Evolutionary conservation across 2,329 filamentous ascomycete species (phyloP).

Genomic region (Alternaria tenuissima): DNA sequence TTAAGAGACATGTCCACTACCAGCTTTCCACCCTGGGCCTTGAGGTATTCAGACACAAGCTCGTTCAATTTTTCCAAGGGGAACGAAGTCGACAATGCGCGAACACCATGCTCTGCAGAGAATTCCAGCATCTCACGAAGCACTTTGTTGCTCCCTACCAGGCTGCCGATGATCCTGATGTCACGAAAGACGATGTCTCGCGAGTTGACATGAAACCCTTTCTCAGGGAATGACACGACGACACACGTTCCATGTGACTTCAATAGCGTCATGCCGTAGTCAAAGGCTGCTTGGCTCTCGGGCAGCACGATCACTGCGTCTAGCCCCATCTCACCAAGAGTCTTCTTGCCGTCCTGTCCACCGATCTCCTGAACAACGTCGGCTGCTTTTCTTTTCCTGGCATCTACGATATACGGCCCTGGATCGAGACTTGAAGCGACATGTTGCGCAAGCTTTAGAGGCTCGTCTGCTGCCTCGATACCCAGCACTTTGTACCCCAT

Average conservation of each 20-base stretch:
- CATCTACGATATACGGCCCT: constrained; percentile 52
- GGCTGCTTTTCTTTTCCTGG: constrained; percentile 42
- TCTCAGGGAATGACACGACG: constrained; percentile 57
- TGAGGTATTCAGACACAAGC: constrained; percentile 56
- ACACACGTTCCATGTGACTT: constrained; percentile 58
- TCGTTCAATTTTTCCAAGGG: constrained; percentile 51
- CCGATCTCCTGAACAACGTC: constrained; percentile 48
- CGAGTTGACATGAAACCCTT: constrained; percentile 55
- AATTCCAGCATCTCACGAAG: constrained; percentile 54
- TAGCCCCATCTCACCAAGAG: constrained; percentile 54
- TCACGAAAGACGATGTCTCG: constrained; percentile 57
- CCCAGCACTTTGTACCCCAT: constrained; percentile 51
- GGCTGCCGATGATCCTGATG: constrained; percentile 53
- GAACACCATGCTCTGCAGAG: constrained; percentile 47
- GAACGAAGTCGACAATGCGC: constrained; percentile 48
- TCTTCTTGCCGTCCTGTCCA: constrained; percentile 45
- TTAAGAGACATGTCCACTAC: constrained; percentile 53
- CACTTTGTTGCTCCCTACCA: constrained; percentile 54
- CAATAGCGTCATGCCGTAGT: constrained; percentile 56
- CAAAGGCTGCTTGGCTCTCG: constrained; percentile 58
- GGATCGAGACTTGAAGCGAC: constrained; percentile 30
- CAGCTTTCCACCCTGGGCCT: constrained; percentile 56
- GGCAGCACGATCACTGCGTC: constrained; percentile 59
- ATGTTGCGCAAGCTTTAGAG: constrained; percentile 47
- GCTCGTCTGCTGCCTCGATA: constrained; percentile 51